Evolutionary conservation across 2,329 filamentous ascomycete genomes (phyloP).

Genomic region (Xylaria sp.): DNA sequence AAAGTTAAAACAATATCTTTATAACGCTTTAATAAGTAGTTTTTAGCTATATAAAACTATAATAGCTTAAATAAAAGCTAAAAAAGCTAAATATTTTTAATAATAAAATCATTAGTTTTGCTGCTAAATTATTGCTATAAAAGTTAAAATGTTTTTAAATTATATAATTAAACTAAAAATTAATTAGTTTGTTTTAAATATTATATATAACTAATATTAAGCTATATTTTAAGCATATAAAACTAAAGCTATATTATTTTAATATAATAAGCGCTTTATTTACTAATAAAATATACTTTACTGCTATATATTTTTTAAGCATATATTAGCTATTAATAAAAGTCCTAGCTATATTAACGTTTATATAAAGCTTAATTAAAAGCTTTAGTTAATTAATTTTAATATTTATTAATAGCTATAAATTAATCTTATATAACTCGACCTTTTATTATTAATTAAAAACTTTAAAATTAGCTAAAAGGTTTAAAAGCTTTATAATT

Average conservation of each 20-base stretch:
- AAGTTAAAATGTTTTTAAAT: neutral
- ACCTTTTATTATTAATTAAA: neutral
- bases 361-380: neutral
- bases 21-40: constrained; percentile 3
- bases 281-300: neutral
- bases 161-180: neutral
- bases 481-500: neutral
- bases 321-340: neutral
- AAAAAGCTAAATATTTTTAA: neutral
- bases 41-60: constrained; percentile 22
- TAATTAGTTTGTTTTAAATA: constrained; percentile 5
- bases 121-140: neutral
- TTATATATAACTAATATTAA: constrained; percentile 11
- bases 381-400: neutral
- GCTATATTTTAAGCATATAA: neutral
- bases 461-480: neutral
- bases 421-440: too few relatives aligned
- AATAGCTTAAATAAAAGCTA: neutral
- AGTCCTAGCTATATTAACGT: neutral
- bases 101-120: neutral
- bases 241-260: neutral
- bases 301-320: neutral
- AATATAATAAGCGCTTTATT: neutral
- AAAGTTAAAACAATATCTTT: constrained; percentile 10
- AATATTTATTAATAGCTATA: neutral